Evolutionary conservation across 352 stramenopile species (phyloP), one percentile per base, ranked within the genome.

Genomic region (Phytophthora europaea): DNA sequence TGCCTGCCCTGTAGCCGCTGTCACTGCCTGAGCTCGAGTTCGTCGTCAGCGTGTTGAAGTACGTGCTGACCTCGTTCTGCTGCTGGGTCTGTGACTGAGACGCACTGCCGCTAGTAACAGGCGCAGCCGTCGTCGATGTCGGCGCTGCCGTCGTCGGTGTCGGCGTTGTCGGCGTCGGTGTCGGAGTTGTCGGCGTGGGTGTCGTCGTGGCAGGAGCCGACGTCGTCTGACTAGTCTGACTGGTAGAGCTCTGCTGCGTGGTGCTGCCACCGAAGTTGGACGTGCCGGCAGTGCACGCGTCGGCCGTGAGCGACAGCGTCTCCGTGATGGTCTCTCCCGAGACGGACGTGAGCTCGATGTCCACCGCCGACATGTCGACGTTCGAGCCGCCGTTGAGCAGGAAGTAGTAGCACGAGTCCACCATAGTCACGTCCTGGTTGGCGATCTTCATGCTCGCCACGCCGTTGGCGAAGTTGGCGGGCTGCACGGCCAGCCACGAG

Each of bases 321-420:
- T 90, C 84, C 0, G 72, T 78, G 61, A 93, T 79, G 31, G 63
- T 80, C 51, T 94, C 78, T 12, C 84, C 87, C 12, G 68, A 74
- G 18, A 87, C 57, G 40, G 80, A 89, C 52, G 84, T 94, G 43
- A 91, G 65, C n/a, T 82, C 61, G 31, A 94, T 72, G 52, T 73
- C 60, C 15, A 92, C 69, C 12, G 72, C 63, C 16, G 64, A 72
- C 5, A 89, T 71, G 47, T 88, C 70, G 40, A 80, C 54, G 64
- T 66, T 65, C 23, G 62, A 52, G 8, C 71, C 75, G n/a, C 72
- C 74, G n/a, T 81, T 77, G 2, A 88, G 65, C 31, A 91, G 45
- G 54, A 77, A 93, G 70, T 91, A 93, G 70, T 85, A 93, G 31
- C 83, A 88, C 52, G 85, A 91, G 70, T 81, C 81, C 36, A 93